phyloP scores from a whole-genome alignment of 192 early-diverging fungal species.

The Chytriomyces hyalinus region DNA sequence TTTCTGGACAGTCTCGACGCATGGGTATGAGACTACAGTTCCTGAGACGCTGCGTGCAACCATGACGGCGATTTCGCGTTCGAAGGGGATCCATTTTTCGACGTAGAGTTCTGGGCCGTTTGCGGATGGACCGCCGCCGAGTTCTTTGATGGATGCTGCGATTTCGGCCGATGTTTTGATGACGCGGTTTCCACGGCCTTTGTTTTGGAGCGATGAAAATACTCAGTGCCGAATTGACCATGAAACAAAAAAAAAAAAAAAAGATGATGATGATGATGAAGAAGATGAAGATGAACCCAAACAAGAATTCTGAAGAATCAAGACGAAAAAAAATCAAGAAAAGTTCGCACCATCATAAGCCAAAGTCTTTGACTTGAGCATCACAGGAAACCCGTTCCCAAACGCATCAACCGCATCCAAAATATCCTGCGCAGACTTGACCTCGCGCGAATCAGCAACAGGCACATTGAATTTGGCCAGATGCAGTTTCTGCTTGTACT shows the following conservation, averaged over 20 bases:
- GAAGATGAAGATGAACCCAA: neutral
- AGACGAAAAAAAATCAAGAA: too few relatives aligned
- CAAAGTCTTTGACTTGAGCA: conserved; percentile 92
- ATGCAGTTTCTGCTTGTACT: conserved; percentile 88
- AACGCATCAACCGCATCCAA: conserved; percentile 42
- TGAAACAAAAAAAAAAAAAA: neutral
- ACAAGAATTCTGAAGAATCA: neutral
- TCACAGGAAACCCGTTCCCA: conserved; percentile 88
- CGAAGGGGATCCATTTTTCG: conserved; percentile 92
- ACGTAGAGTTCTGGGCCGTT: conserved; percentile 80
- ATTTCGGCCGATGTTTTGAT: conserved; percentile 76
- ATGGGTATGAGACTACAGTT: conserved; percentile 82
- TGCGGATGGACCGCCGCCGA: conserved; percentile 59
- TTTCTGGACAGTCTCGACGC: conserved; percentile 96
- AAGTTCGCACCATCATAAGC: conserved; percentile 81
- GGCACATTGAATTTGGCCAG: conserved; percentile 70
- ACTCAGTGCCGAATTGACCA: too few relatives aligned
- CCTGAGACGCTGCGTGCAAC: conserved; percentile 81
- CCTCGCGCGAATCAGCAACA: conserved; percentile 71
- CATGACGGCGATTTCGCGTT: conserved; percentile 97
- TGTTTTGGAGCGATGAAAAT: neutral
- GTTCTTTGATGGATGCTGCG: conserved; percentile 58
- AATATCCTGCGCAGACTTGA: conserved; percentile 58
- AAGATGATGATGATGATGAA: too few relatives aligned
- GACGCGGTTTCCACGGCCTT: conserved; percentile 85